Conservation (phyloP, 2,329 filamentous ascomycete genomes). For the Massarina eburnea region DNA sequence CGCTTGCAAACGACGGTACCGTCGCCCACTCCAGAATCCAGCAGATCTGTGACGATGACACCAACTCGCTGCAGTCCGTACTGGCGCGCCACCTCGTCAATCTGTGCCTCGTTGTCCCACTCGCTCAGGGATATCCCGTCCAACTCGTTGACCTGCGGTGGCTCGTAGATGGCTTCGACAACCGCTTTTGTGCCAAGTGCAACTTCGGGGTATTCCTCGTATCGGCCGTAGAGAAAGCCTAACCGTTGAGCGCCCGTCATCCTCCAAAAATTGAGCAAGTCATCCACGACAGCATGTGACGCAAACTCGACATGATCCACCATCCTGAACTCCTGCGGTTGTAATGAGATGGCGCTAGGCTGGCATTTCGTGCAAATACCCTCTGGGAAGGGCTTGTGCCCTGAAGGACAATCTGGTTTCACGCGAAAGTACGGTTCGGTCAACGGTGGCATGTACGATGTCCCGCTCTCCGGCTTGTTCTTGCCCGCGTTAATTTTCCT, state of each 20-base stretch:
- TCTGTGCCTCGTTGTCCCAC: constrained; percentile 81
- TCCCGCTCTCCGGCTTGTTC: constrained; percentile 91
- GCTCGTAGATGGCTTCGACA: constrained; percentile 96
- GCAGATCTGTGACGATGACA: constrained; percentile 90
- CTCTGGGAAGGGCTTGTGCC: constrained; percentile 90
- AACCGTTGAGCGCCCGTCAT: constrained; percentile 80
- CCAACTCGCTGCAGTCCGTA: constrained; percentile 89
- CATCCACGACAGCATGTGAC: constrained; percentile 78
- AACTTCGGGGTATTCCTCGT: constrained; percentile 87
- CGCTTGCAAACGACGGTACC: constrained; percentile 92
- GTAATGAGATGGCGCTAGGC: constrained; percentile 91
- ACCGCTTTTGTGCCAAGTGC: constrained; percentile 93
- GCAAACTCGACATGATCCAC: constrained; percentile 98
- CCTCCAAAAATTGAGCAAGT: constrained; percentile 90
- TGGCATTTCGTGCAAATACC: constrained; percentile 99
- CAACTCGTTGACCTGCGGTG: constrained; percentile 83
- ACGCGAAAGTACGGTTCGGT: constrained; percentile 93
- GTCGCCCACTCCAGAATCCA: constrained; percentile 78
- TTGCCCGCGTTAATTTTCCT: constrained; percentile 95
- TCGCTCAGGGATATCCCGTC: constrained; percentile 84
- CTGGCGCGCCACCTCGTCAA: constrained; percentile 76
- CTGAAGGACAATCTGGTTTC: constrained; percentile 83
- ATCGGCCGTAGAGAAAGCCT: constrained; percentile 88
- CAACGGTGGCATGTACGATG: constrained; percentile 93
- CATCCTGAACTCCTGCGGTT: constrained; percentile 92